Base-by-base conservation (phyloP, 1,284 basidiomycete genomes). In the Ceratobasidium sp. region DNA sequence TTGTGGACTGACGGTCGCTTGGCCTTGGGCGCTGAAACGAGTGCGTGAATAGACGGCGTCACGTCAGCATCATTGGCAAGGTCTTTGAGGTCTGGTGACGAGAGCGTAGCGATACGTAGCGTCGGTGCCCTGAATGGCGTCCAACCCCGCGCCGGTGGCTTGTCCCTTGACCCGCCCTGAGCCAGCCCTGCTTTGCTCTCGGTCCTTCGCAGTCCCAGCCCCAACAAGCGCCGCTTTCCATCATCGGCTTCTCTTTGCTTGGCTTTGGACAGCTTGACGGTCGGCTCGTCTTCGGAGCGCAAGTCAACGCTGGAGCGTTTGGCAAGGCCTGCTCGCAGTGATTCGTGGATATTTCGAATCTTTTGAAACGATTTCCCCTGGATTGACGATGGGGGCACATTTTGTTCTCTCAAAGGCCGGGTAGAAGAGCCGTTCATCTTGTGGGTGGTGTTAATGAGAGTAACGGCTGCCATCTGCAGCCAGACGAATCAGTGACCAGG, bases 1-100 rank as follows among this genome's bases (percentile, higher is more conserved):
- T 70, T 68, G 27, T 70, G 42, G 16, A 64, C 56, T 36, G 70
- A 49, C 19, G 71, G 56, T 19, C 71, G 60, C 46, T 53, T 54
- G 39, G 57, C 5, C 53, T 67, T 47, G 47, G 69, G 64, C 16
- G 69, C 60, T 19, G 69, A 70, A 42, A 69, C 39, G 56, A 67
- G 69, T 8, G 68, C 67, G 16, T 52, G 30, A 39, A 66, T 58
- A 4, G 67, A 66, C 14, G 60, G 59, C 39, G 49, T 66, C 33
- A 62, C 49, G 49, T 59, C 57, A 62, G 59, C 59, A 14, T 52
- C 59, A 19, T 53, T 39, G 13, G 47, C 59, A 29, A 53, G 47
- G 21, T 62, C 29, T 14, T 62, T 62, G 33, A 62, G 30, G 30
- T 62, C 47, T 6, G 59, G 59, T 21, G 59, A 62, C 33, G 59